Evolutionary conservation across 164 flowering plant genomes (phyloP).

Genomic region (Houttuynia cordata): DNA sequence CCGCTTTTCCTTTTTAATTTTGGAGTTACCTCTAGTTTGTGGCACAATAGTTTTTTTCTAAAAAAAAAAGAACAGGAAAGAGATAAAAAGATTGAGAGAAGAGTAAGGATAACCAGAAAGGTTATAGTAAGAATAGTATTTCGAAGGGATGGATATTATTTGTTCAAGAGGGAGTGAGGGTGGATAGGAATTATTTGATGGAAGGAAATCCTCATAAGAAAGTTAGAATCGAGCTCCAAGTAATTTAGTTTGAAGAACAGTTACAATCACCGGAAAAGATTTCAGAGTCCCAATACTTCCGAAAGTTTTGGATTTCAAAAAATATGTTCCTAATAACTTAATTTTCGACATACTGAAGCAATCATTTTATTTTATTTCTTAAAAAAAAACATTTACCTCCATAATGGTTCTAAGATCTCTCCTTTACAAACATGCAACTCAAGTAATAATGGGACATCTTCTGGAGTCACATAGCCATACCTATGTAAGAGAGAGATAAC

Average conservation of each 20-base stretch:
- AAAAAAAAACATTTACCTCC: constrained; percentile 43
- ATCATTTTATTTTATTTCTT: not conserved
- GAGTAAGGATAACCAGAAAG: not conserved
- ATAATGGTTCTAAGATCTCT: constrained; percentile 57
- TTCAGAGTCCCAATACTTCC: no score
- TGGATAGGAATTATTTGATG: not conserved
- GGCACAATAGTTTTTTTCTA: not conserved
- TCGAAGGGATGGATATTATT: not conserved
- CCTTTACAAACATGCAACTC: constrained; percentile 74
- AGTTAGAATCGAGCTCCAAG: no score
- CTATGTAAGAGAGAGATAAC: constrained; percentile 20
- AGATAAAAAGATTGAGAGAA: no score
- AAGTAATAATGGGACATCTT: constrained; percentile 70
- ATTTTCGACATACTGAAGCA: not conserved
- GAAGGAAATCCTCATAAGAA: not conserved
- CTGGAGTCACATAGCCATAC: constrained; percentile 92
- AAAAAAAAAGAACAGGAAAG: not conserved
- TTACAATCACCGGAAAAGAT: no score
- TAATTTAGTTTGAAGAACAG: not conserved
- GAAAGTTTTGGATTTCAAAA: no score
- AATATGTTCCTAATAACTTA: not conserved
- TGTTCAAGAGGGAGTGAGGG: not conserved
- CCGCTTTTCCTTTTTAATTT: no score
- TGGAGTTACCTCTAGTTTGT: no score
- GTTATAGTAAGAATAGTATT: not conserved